These are phyloP conservation scores for Trifolium pratense DNA, from an alignment of 306 rosid species.

Conservation along the genomic window DNA sequence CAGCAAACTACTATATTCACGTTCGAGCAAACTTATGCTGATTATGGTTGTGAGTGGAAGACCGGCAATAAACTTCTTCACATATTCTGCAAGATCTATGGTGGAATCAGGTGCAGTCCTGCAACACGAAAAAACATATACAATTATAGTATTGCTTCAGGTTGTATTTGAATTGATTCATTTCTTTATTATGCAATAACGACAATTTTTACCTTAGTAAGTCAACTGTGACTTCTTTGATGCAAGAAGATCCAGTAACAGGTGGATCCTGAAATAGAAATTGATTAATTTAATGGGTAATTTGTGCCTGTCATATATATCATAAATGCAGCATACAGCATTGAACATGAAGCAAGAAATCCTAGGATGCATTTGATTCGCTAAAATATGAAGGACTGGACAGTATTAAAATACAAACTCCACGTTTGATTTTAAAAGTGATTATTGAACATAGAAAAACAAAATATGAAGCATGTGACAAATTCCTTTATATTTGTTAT, in stretches of 20 bases:
- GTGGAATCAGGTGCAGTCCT: constrained; percentile 71
- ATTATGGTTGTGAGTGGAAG: constrained; percentile 75
- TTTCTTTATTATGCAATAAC: constrained; percentile 30
- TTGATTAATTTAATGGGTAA: constrained; percentile 16
- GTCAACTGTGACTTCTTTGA: constrained; percentile 45
- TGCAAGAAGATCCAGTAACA: constrained; percentile 54
- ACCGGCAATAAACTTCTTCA: constrained; percentile 58
- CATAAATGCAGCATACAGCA: constrained; percentile 36
- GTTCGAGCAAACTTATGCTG: constrained; percentile 73
- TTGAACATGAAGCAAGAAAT: constrained; percentile 13
- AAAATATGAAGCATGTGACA: constrained; percentile 1
- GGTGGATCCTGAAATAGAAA: constrained; percentile 53
- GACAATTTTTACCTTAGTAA: constrained; percentile 58
- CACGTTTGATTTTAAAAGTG: neutral
- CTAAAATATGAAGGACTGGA: neutral
- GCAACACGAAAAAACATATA: constrained; percentile 40
- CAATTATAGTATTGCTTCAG: constrained; percentile 28
- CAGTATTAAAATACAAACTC: neutral
- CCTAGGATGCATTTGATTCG: neutral
- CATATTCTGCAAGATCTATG: constrained; percentile 67
- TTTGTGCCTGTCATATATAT: constrained; percentile 13
- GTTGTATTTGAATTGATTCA: constrained; percentile 40
- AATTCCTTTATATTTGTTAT: neutral
- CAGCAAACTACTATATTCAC: constrained; percentile 65
- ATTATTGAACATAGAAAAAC: neutral